These are phyloP conservation scores for Fusarium subtropicale DNA, from an alignment of 2,329 filamentous ascomycete species.

Conservation along the genomic window DNA sequence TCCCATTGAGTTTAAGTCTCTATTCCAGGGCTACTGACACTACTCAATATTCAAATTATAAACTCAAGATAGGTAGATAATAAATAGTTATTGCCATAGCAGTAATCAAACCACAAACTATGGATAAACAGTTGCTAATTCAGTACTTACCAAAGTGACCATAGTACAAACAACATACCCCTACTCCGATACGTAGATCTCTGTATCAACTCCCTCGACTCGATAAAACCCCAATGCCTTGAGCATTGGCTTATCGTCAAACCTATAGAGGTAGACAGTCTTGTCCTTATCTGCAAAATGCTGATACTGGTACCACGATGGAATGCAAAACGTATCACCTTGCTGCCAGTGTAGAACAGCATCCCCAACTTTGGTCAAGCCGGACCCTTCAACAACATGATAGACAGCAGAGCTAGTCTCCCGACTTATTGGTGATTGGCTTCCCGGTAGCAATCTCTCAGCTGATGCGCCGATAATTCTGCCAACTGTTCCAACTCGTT, in stretches of 20 bases:
- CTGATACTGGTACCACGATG: constrained; percentile 62
- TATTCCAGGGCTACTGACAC: accelerated
- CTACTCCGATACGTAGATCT: constrained; percentile 29
- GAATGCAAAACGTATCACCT: constrained; percentile 67
- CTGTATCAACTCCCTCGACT: constrained; percentile 21
- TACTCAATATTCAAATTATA: too few species aligned
- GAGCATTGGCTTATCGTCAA: constrained; percentile 67
- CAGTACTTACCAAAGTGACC: too few species aligned
- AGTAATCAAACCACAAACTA: too few species aligned
- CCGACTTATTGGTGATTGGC: constrained; percentile 52
- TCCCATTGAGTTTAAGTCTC: accelerated
- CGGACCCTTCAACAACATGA: constrained; percentile 62
- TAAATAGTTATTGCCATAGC: too few species aligned
- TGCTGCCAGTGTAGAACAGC: constrained; percentile 56
- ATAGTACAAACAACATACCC: accelerated
- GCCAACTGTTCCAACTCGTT: constrained; percentile 27
- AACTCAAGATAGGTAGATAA: accelerated
- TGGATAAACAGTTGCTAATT: too few species aligned
- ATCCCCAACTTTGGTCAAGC: constrained; percentile 55
- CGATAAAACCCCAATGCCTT: constrained; percentile 61
- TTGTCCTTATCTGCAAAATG: constrained; percentile 54
- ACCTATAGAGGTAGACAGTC: constrained; percentile 63
- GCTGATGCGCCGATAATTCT: constrained; percentile 61
- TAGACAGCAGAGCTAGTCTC: constrained; percentile 66
- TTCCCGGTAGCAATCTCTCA: constrained; percentile 55